Base-by-base conservation (phyloP, 1,284 basidiomycete species). In the Ustilago hordei region DNA sequence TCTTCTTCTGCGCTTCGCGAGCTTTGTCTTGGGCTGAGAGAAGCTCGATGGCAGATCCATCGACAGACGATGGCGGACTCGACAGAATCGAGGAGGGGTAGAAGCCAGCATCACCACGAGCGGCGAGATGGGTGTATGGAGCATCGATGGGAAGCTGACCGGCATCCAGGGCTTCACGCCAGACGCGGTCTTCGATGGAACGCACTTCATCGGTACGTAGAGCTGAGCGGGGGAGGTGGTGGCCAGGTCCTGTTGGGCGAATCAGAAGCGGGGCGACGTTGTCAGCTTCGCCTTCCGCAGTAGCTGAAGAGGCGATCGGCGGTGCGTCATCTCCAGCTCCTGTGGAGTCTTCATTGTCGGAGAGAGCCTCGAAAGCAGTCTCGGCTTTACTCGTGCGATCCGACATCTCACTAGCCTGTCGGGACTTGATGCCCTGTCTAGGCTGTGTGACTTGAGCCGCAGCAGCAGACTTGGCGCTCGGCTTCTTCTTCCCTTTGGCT, bases 91-190 rank as follows among this genome's bases (percentile, higher is more conserved):
- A 65, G 11, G 72, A 69, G 9, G 68, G 43, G 23, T 69, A 65
- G 39, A 56, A 53, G 13, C 52, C 57, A 3, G 65, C 45, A 3
- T 61, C 58, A 28, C 74, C 77, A 2, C 64, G 66, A 15, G 71
- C 77, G 1, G 75, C 71, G 1, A 81, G 63, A n/a, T 81, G 78
- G 5, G 79, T 81, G 56, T 81, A 81, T 4, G 78, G 74, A n/a
- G 75, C 79, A 38, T 81, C 78, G 41, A 78, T 65, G 11, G 79
- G 79, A 47, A 81, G 57, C 1, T 66, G 60, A 8, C 59, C 75
- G 13, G 15, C 15, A 9, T 81, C 75, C 19, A 81, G 64, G 2
- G 79, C 79, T 31, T 77, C 74, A 17, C 66, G 64, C 79, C 79
- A 81, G 17, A 81, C 57, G 3, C 56, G 53, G 35, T 81, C 79